Conservation (phyloP, 495 filamentous ascomycete species). For the Xeromyces bisporus region DNA sequence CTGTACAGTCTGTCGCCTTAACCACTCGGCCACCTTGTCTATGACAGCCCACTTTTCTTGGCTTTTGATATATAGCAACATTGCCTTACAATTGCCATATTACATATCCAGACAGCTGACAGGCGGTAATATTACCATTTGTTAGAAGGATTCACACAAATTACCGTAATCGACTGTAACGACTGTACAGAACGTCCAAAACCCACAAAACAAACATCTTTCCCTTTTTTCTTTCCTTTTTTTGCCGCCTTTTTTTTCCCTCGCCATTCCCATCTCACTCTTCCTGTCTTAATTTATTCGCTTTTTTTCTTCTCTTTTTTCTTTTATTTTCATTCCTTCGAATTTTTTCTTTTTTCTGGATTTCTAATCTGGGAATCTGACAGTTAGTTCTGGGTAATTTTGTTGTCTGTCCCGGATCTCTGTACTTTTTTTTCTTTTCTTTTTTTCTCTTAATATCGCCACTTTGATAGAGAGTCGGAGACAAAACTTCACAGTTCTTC, state of each 20-base stretch:
- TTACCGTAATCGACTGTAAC: conserved; percentile 1
- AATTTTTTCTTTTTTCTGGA: conserved; percentile 12
- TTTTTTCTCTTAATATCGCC: conserved; percentile 11
- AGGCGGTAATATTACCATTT: too few relatives aligned
- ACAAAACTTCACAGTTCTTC: conserved; percentile 12
- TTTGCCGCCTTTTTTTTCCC: conserved; percentile 11
- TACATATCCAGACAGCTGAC: neutral
- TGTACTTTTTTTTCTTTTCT: conserved; percentile 12
- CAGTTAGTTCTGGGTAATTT: conserved; percentile 15
- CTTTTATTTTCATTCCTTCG: conserved; percentile 16
- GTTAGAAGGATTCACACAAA: too few relatives aligned
- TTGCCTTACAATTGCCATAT: too few relatives aligned
- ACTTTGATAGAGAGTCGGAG: conserved; percentile 3
- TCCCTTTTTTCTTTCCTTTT: conserved; percentile 9
- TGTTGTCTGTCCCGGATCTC: conserved; percentile 13
- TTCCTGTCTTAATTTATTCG: conserved; percentile 14
- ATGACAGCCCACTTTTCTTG: too few relatives aligned
- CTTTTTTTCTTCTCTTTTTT: conserved; percentile 13
- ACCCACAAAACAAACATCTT: conserved; percentile 1
- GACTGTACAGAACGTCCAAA: conserved; percentile 2
- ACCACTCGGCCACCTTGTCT: too few relatives aligned
- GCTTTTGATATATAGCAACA: too few relatives aligned
- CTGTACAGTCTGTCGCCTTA: too few relatives aligned
- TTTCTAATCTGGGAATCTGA: conserved; percentile 24
- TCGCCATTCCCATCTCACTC: conserved; percentile 8